Conservation (phyloP, 306 rosid genomes). For the Malus orientalis region DNA sequence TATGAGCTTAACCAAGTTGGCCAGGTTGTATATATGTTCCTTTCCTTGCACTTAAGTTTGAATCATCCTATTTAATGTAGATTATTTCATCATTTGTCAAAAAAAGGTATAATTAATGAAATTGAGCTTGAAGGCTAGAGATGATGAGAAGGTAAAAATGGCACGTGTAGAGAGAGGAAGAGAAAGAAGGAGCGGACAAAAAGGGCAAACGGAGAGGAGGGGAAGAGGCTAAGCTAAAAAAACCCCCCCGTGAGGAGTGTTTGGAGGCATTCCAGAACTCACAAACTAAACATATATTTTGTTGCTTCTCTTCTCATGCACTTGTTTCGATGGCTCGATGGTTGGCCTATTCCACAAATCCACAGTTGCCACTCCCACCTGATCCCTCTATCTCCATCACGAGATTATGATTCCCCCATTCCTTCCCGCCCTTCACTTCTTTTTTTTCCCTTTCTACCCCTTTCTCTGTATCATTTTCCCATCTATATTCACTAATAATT, state of each 20-base stretch:
- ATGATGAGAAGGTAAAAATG: constrained; percentile 32
- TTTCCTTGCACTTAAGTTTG: background rate
- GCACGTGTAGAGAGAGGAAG: constrained; percentile 76
- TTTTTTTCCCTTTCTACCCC: constrained; percentile 31
- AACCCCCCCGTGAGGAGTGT: constrained; percentile 96
- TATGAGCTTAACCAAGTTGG: background rate
- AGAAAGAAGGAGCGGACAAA: constrained; percentile 5
- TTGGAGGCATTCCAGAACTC: constrained; percentile 80
- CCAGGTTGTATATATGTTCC: background rate
- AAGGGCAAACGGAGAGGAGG: constrained; percentile 16
- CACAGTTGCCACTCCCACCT: background rate
- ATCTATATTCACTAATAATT: background rate
- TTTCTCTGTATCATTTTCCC: background rate
- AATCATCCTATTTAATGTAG: too few species aligned
- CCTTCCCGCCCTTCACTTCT: constrained; percentile 7
- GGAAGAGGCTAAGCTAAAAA: constrained; percentile 8
- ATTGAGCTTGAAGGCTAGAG: background rate
- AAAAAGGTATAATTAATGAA: background rate
- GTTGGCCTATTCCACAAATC: background rate
- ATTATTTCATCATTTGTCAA: background rate
- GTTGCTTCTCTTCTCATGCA: constrained; percentile 41
- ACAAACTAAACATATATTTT: constrained; percentile 7
- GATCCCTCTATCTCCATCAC: constrained; percentile 33
- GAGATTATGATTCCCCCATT: constrained; percentile 2
- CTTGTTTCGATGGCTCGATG: constrained; percentile 2